These are phyloP conservation scores for Pichia sp. DNA, from an alignment of 1,139 yeast species.

Conservation along the genomic window DNA sequence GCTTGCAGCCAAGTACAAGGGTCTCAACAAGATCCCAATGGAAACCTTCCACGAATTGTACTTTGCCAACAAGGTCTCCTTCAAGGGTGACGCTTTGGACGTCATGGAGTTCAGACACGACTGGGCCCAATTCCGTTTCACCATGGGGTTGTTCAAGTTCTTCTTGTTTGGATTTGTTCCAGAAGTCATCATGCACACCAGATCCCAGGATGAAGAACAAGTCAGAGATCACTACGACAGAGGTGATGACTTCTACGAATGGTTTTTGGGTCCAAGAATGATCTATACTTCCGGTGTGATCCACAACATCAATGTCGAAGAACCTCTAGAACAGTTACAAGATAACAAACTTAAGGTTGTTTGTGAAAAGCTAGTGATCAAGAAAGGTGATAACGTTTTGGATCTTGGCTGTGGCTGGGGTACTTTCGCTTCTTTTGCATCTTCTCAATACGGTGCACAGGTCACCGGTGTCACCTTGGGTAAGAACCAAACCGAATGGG, in stretches of 20 bases:
- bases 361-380: conserved; percentile 77
- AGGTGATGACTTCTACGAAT: conserved; percentile 91
- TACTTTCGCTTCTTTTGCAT: conserved; percentile 80
- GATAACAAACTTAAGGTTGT: conserved; percentile 86
- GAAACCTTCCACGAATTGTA: conserved; percentile 89
- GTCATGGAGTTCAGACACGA: conserved; percentile 83
- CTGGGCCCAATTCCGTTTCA: conserved; percentile 83
- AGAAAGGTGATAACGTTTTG: conserved; percentile 67
- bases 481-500: conserved; percentile 88
- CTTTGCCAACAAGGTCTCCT: conserved; percentile 78
- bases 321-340: conserved; percentile 80
- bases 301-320: conserved; percentile 64
- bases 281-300: conserved; percentile 86
- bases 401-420: conserved; percentile 98
- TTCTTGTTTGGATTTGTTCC: conserved; percentile 89
- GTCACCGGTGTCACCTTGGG: conserved; percentile 91
- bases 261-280: conserved; percentile 96
- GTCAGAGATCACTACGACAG: conserved; percentile 95
- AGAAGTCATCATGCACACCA: conserved; percentile 85
- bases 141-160: conserved; percentile 70
- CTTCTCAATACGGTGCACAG: conserved; percentile 75
- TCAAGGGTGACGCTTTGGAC: conserved; percentile 86
- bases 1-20: conserved; percentile 66
- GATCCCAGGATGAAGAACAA: conserved; percentile 94
- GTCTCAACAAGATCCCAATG: conserved; percentile 77